Evolutionary conservation across 306 rosid species (phyloP).

Genomic region (Malus domestica): ASM211411v1 NC_041802.1:19765001-19765500

Average conservation of each 20-base stretch:
- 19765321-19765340: constrained; percentile 74
- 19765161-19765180: not conserved
- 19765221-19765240: constrained; percentile 55
- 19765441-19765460: not conserved
- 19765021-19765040: constrained; percentile 41
- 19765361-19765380: not conserved
- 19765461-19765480: not conserved
- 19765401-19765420: not conserved
- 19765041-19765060: not conserved
- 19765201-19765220: not conserved
- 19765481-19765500: not conserved
- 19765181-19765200: not conserved
- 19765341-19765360: not conserved
- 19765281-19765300: constrained; percentile 66
- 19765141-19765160: not conserved
- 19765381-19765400: not conserved
- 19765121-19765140: constrained; percentile 3
- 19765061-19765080: not conserved
- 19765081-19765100: not conserved
- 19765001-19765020: constrained; percentile 68
- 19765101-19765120: not conserved
- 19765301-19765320: constrained; percentile 54
- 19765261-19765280: constrained; percentile 49
- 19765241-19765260: constrained; percentile 71
- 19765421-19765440: not conserved